Percentiles rank a stretch among this genome's conserved stretches.
These are phyloP conservation scores for Aureobasidium sp. DNA, from an alignment of 2,329 filamentous ascomycete genomes.

Conservation along the genomic window DNA sequence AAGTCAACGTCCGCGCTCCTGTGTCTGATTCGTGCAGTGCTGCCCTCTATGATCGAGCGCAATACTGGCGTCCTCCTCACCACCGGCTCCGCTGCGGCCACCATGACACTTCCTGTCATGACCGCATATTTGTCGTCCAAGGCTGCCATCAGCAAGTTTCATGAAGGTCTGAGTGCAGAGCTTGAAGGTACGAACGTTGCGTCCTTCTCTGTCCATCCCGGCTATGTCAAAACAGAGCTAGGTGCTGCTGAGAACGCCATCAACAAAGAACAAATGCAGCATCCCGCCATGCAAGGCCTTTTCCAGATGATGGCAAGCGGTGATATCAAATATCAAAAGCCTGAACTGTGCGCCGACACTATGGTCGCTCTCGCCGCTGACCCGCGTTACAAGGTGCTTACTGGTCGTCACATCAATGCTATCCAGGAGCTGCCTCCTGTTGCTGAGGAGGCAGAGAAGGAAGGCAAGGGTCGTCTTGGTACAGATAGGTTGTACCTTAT, in stretches of 20 bases:
- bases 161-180: conserved; percentile 14
- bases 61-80: conserved; percentile 19
- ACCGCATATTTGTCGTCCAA: conserved; percentile 23
- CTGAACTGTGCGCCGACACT: conserved; percentile 18
- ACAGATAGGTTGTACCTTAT: conserved; percentile 18
- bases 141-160: conserved; percentile 23
- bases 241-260: conserved; percentile 17
- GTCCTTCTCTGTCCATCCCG: conserved; percentile 21
- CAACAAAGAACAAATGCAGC: conserved; percentile 17
- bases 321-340: conserved; percentile 14
- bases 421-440: conserved; percentile 17
- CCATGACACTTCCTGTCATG: conserved; percentile 18
- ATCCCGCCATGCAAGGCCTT: conserved; percentile 17
- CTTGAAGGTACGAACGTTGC: conserved; percentile 9
- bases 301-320: not conserved
- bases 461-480: conserved; percentile 17
- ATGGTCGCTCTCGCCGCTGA: conserved; percentile 21
- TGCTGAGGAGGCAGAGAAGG: conserved; percentile 19
- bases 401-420: conserved; percentile 20
- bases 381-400: conserved; percentile 17
- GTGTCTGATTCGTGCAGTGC: conserved; percentile 21
- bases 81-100: conserved; percentile 17
- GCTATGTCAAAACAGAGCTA: conserved; percentile 19
- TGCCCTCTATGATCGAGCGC: conserved; percentile 20
- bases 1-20: conserved; percentile 22